A percentile compares a stretch with the other conserved stretches of the same genome.
These are phyloP conservation scores for Aspergillus brunneoviolaceus DNA, from an alignment of 2,329 filamentous ascomycete genomes.

Conservation along the genomic window DNA sequence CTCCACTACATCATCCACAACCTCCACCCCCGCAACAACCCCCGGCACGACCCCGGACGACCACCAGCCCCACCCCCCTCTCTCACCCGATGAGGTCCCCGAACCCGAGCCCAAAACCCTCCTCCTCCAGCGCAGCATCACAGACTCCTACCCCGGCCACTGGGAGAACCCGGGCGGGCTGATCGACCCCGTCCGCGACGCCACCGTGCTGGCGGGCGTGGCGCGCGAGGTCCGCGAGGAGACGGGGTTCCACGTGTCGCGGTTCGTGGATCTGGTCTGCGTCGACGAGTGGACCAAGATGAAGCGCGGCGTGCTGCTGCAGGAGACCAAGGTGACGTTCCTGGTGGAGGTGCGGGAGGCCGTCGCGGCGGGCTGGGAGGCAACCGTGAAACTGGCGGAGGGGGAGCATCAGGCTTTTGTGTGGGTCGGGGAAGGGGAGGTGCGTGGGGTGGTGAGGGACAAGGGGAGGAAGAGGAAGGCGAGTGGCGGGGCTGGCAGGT, in stretches of 20 bases:
- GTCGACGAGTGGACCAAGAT: constrained; percentile 34
- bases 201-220: constrained; percentile 50
- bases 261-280: constrained; percentile 44
- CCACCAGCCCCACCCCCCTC: too few relatives aligned
- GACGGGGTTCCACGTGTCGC: constrained; percentile 48
- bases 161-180: constrained; percentile 57
- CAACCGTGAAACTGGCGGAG: constrained; percentile 30
- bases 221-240: constrained; percentile 55
- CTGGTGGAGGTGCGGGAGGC: constrained; percentile 32
- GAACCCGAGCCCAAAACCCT: constrained; percentile 35
- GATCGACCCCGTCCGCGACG: constrained; percentile 44
- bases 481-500: not conserved
- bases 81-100: too few relatives aligned
- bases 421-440: constrained; percentile 42
- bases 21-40: constrained; percentile 45
- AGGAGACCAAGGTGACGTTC: constrained; percentile 38
- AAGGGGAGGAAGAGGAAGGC: not conserved
- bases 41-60: constrained; percentile 20
- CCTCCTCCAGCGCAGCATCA: constrained; percentile 45
- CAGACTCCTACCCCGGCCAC: constrained; percentile 40
- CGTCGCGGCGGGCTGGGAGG: constrained; percentile 18
- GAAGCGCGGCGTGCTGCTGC: constrained; percentile 19
- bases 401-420: constrained; percentile 38
- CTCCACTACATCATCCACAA: constrained; percentile 38
- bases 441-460: constrained; percentile 16